Base-by-base conservation (phyloP, 2,329 filamentous ascomycete genomes). In the Hypoxylon sp. region DNA sequence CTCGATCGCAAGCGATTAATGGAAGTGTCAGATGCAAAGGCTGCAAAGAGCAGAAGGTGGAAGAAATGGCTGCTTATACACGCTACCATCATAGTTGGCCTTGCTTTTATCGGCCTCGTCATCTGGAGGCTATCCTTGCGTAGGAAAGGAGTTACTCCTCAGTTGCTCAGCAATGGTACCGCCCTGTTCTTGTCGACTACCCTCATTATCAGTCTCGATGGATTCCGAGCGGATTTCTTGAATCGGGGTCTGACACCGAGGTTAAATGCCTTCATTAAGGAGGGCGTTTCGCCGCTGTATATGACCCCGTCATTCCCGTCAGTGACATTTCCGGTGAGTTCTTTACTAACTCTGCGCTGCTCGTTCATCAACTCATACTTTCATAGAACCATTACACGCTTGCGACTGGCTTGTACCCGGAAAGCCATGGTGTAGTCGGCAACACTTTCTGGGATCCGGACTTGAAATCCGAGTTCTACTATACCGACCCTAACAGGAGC, bases 221-320 rank as follows among this genome's bases (percentile, higher is more conserved):
- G 96, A 2, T 98, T 99, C 81, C 90, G 96, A 14, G 95, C 96
- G 19, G 96, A 98, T 77, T 98, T 97, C 74, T 83, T 99, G 41
- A 87, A 91, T 68, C 89, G 94, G 12, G 91, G 90, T 0, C 81
- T 98, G 30, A 97, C 95, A 0, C 96, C 95, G 0, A 89, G 90
- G 1, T 83, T 99, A 7, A 92, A 89, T 71, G 85, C 89, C 1
- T 91, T 99, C 69, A 84, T 97, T 67, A 86, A 88, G 65, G 88
- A 93, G 69, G 96, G 96, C 29, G 89, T 98, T 9, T 97, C 94
- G 5, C 95, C 96, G 2, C 86, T 89, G 70, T 97, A 95, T 79
- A 97, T 99, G 94, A 85, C 88, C 5, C 96, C 96, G 0, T 96
- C 93, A 39, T 99, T 99, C 71, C 96, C 96, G 0, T 97, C 93